Evolutionary conservation across 805 yeast species (phyloP), one percentile per base, ranked within the genome.

Genomic region (Crinitomyces ghanaensis): DNA sequence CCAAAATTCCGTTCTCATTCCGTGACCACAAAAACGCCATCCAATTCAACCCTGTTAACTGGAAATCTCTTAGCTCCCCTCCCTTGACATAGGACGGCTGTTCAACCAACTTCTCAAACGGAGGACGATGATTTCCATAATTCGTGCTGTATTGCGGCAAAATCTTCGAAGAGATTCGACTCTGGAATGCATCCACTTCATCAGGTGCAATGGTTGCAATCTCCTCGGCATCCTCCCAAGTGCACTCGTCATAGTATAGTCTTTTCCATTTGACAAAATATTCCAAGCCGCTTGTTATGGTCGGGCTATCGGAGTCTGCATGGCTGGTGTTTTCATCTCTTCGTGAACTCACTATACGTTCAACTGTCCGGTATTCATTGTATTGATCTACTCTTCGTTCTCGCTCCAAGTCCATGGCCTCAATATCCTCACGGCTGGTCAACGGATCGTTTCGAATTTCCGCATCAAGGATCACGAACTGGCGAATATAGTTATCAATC

Each of bases 21-120:
- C 96, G 72, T 3, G 95, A 83, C 98, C 98, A 91, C 40, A 91
- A 63, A 54, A 88, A 91, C 0, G 98, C 98, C 98, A 91, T 91
- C 99, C 99, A 91, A 58, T 91, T 91, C 41, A 91, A 69, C 36
- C 99, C 99, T 0, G 98, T 91, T 55, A 91, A 68, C 63, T 91
- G 99, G 70, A 91, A 91, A 61, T 91, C 98, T 55, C 98, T 74
- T 43, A 91, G 67, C 54, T 80, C 91, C 32, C 96, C 95, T 50
- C 79, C 77, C 53, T 85, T 85, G 43, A 91, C 77, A 51, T 79
- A 91, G 9, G 76, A 66, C 1, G 99, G 99, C 59, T 91, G 99
- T 34, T 68, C 68, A 19, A 70, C 70, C 33, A 91, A 65, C 53
- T 88, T 91, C 55, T 84, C 95, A 56, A 91, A 91, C 34, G 77